Conservation (phyloP, 2,329 filamentous ascomycete genomes). For the Ophiostoma tasmaniense region DNA sequence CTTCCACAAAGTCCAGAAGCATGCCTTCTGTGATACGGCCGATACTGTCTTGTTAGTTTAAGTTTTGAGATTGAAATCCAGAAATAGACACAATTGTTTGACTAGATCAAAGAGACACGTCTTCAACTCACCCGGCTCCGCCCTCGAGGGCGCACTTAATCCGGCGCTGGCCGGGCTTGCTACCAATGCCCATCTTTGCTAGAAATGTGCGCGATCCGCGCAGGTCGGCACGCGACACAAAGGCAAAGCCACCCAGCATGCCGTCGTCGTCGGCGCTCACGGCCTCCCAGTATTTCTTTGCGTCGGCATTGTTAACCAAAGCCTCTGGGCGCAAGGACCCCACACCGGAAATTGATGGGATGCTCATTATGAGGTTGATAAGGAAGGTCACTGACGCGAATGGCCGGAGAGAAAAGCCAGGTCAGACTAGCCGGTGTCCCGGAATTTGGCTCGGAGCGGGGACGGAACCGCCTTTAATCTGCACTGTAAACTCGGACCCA, state of each 20-base stretch:
- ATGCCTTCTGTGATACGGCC: slow-evolving; percentile 74
- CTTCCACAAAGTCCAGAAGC: slow-evolving; percentile 50
- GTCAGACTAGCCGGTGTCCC: neutral
- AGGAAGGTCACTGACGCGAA: neutral
- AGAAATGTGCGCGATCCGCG: slow-evolving; percentile 63
- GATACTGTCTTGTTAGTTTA: slow-evolving; percentile 44
- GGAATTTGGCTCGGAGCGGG: neutral
- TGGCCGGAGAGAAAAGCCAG: neutral
- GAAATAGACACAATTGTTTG: too few relatives aligned
- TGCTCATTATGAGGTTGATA: neutral
- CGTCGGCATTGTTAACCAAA: slow-evolving; percentile 29
- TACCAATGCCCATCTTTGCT: slow-evolving; percentile 52
- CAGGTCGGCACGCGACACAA: slow-evolving; percentile 62
- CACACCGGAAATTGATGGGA: neutral
- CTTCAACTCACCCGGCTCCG: slow-evolving; percentile 32
- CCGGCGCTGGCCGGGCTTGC: slow-evolving; percentile 27
- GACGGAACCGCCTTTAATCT: neutral
- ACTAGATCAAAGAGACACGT: neutral
- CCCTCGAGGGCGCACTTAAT: slow-evolving; percentile 31
- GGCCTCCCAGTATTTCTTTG: slow-evolving; percentile 40
- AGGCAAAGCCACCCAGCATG: slow-evolving; percentile 66
- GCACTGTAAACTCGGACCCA: neutral
- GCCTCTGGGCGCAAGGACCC: slow-evolving; percentile 25
- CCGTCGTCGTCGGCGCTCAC: slow-evolving; percentile 47
- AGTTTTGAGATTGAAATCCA: neutral